Conservation (phyloP, 257 asterid genomes). For the Solanum gandarillasii region DNA sequence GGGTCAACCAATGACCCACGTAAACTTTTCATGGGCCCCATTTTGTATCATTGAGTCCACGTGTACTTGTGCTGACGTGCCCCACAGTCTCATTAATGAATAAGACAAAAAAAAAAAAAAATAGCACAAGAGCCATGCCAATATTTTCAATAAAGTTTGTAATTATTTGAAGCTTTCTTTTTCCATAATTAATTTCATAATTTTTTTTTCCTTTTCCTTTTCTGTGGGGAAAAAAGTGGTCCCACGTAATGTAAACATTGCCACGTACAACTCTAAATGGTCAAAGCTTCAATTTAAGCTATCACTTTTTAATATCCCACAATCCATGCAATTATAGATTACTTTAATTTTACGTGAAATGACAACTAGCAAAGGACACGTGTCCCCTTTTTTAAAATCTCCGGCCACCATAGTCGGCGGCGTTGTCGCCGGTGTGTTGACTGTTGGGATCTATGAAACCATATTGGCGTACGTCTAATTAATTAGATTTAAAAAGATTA, state of each 20-base stretch:
- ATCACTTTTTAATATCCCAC: neutral
- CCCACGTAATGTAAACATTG: conserved; percentile 6
- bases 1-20: conserved; percentile 7
- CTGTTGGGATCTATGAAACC: conserved; percentile 47
- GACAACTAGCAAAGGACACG: conserved; percentile 13
- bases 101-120: conserved; percentile 24
- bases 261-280: conserved; percentile 23
- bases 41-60: conserved; percentile 12
- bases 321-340: conserved; percentile 24
- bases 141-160: conserved; percentile 21
- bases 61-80: conserved; percentile 31
- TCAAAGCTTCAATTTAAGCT: conserved; percentile 19
- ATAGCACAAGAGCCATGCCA: conserved; percentile 49
- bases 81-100: conserved; percentile 25
- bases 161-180: neutral
- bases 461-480: neutral
- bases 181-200: neutral
- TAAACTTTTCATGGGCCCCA: neutral
- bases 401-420: conserved; percentile 37
- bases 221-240: conserved; percentile 2
- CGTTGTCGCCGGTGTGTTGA: conserved; percentile 28
- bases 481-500: no score
- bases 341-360: conserved; percentile 11
- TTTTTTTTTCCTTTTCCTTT: neutral
- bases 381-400: conserved; percentile 1